Evolutionary conservation across 2,329 filamentous ascomycete genomes (phyloP).

Genomic region (Chrysosporium keratinophilum): DNA sequence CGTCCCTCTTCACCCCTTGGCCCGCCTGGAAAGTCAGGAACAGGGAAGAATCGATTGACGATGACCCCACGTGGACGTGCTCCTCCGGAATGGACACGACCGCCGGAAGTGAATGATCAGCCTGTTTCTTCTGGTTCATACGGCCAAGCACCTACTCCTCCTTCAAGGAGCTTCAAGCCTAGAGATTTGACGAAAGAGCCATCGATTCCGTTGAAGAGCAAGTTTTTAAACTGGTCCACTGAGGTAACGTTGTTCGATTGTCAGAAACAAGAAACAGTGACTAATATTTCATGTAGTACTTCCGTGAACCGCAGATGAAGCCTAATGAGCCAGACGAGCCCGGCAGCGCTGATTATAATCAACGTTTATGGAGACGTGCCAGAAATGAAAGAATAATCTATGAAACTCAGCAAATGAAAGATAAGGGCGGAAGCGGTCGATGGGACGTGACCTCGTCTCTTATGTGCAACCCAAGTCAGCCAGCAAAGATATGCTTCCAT

Average conservation of each 20-base stretch:
- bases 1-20: slow-evolving; percentile 21
- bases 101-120: slow-evolving; percentile 66
- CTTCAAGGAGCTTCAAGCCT: slow-evolving; percentile 63
- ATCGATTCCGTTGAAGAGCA: slow-evolving; percentile 64
- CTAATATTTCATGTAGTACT: slow-evolving; percentile 50
- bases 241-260: slow-evolving; percentile 41
- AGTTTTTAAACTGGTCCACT: slow-evolving; percentile 88
- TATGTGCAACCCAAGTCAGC: slow-evolving; percentile 81
- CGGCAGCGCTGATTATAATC: slow-evolving; percentile 91
- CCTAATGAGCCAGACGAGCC: slow-evolving; percentile 91
- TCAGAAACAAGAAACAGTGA: not conserved
- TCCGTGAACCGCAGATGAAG: slow-evolving; percentile 97
- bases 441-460: slow-evolving; percentile 79
- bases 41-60: slow-evolving; percentile 28
- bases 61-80: slow-evolving; percentile 42
- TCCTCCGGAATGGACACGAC: slow-evolving; percentile 50
- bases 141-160: slow-evolving; percentile 63
- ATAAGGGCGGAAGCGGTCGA: slow-evolving; percentile 68
- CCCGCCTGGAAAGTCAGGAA: slow-evolving; percentile 21
- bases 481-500: slow-evolving; percentile 88
- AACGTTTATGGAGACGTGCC: slow-evolving; percentile 80
- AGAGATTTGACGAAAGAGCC: slow-evolving; percentile 51
- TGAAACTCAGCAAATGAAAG: slow-evolving; percentile 88
- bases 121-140: slow-evolving; percentile 59
- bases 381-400: slow-evolving; percentile 87